These are phyloP conservation scores for Filobasidium floriforme DNA, from an alignment of 768 basidiomycete species.

Conservation along the genomic window DNA sequence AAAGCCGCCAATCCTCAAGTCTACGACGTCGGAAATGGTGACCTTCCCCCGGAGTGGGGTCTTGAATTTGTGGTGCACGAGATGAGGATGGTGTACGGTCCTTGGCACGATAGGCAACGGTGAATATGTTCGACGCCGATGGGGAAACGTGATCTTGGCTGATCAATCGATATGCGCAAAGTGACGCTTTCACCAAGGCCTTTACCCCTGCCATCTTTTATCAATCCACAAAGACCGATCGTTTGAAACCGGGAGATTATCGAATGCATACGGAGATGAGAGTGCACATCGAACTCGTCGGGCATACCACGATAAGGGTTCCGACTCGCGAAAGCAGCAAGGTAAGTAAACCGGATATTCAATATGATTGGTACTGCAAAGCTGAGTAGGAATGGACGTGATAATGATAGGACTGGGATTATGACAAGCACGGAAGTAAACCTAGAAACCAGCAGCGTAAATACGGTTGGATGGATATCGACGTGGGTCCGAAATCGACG, in stretches of 20 bases:
- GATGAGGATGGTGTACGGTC: slow-evolving; percentile 75
- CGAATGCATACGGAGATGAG: slow-evolving; percentile 76
- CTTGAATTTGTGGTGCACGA: slow-evolving; percentile 72
- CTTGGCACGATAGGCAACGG: slow-evolving; percentile 95
- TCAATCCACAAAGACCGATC: slow-evolving; percentile 54
- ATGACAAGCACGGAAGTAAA: slow-evolving; percentile 57
- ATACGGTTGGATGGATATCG: slow-evolving; percentile 59
- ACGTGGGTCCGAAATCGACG: slow-evolving; percentile 71
- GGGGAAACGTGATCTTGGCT: not conserved
- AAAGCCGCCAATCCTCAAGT: not conserved
- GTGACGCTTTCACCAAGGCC: slow-evolving; percentile 64
- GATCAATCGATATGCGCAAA: slow-evolving; percentile 32
- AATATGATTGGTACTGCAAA: not conserved
- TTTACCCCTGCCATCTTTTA: slow-evolving; percentile 80
- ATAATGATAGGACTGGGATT: slow-evolving; percentile 72
- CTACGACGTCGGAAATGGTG: slow-evolving; percentile 75
- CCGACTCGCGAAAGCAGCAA: slow-evolving; percentile 90
- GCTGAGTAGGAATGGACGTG: not conserved
- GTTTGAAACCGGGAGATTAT: slow-evolving; percentile 62
- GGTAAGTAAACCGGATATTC: slow-evolving; percentile 45
- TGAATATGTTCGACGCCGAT: slow-evolving; percentile 31
- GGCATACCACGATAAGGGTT: slow-evolving; percentile 68
- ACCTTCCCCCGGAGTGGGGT: slow-evolving; percentile 85
- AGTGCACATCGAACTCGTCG: slow-evolving; percentile 70
- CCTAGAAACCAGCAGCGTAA: slow-evolving; percentile 53